These are phyloP conservation scores for Candida gorgasii DNA, from an alignment of 805 yeast genomes.

Conservation along the genomic window DNA sequence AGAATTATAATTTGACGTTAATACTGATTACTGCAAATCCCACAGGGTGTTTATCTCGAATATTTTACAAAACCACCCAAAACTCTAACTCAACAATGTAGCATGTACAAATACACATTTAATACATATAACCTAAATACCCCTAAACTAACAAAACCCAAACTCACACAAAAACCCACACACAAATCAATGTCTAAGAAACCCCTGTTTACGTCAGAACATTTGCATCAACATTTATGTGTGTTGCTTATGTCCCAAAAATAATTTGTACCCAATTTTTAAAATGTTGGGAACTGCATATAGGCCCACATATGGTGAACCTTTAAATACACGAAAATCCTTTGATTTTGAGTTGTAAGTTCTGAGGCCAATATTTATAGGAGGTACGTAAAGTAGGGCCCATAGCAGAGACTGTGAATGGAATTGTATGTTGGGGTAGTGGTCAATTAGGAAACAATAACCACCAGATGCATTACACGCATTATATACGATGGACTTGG, in stretches of 20 bases:
- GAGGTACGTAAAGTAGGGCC: not conserved
- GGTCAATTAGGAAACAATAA: not conserved
- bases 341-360: not conserved
- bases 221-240: not conserved
- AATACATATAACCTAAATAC: too few species aligned
- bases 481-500: too few species aligned
- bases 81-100: too few species aligned
- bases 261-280: slow-evolving; percentile 8
- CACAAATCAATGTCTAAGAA: too few species aligned
- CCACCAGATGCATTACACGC: too few species aligned
- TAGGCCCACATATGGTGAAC: not conserved
- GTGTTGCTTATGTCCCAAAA: slow-evolving; percentile 4
- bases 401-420: not conserved
- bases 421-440: not conserved
- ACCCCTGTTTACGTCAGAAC: slow-evolving; percentile 3
- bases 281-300: slow-evolving; percentile 12
- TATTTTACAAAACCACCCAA: too few species aligned
- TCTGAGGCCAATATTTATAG: slow-evolving; percentile 2
- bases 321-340: slow-evolving; percentile 2
- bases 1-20: too few species aligned
- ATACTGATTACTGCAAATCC: too few species aligned
- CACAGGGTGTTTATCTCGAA: too few species aligned
- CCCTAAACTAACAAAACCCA: not conserved
- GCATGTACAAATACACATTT: too few species aligned
- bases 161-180: too few species aligned